Evolutionary conservation across 2,329 filamentous ascomycete species (phyloP), one percentile per base, ranked within the genome.

Genomic region (Cadophora gregata): DNA sequence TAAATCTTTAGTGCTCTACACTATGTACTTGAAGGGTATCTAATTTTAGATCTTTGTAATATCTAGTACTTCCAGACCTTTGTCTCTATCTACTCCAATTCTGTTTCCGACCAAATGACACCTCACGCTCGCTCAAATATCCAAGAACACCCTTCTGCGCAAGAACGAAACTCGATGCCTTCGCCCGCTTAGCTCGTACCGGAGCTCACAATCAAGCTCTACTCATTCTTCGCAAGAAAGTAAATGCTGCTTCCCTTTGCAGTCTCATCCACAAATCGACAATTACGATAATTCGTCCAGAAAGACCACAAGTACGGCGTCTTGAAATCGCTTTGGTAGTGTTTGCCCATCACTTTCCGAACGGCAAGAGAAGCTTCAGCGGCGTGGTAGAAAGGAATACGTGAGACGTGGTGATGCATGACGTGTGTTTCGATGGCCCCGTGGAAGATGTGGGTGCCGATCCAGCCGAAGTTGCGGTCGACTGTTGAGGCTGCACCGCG

Each of bases 351-450:
- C 19, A 88, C 77, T 5, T 82, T 81, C 72, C 80, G 80, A 70
- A 88, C 84, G 16, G 85, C 84, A 65, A 82, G 78, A 21, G 84
- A 85, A 10, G 85, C 85, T 74, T 86, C 82, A 63, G 83, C 80
- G 24, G 85, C 85, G 70, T 86, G 79, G 78, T 88, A 88, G 75
- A 87, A 86, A 5, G 86, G 85, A 47, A 88, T 87, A 71, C 78
- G 82, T 78, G 85, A 82, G 77, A 87, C 85, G 16, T 86, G 78
- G 71, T 90, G 87, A 77, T 89, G 86, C 10, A 88, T 79, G 1
- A 89, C 86, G 72, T 89, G 87, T 63, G 83, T 84, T 68, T 87
- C 86, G 56, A 88, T 86, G 74, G 88, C 88, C 69, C 84, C 83
- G 77, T 90, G 88, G 80, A 90, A 88, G 67, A 90, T 78, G 76